Conservation (phyloP, 2,329 filamentous ascomycete genomes). For the Fusarium sulawesiense region DNA sequence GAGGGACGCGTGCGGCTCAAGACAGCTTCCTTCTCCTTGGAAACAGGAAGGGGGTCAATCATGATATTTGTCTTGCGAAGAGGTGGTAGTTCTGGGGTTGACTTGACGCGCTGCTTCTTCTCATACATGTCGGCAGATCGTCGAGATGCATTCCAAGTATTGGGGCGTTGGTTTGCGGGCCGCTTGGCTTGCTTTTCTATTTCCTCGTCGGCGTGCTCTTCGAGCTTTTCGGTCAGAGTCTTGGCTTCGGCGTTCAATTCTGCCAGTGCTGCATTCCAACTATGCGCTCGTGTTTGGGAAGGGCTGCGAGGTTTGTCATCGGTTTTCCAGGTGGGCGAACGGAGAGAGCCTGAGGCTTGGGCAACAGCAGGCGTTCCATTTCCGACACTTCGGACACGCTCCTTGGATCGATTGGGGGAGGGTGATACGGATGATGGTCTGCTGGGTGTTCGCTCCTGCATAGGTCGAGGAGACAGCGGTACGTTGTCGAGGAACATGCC, state of each 20-base stretch:
- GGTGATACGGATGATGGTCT: slow-evolving; percentile 64
- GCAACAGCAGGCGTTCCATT: slow-evolving; percentile 72
- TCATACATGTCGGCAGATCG: slow-evolving; percentile 52
- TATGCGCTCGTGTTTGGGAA: slow-evolving; percentile 70
- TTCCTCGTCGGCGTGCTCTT: slow-evolving; percentile 77
- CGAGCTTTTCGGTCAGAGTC: slow-evolving; percentile 81
- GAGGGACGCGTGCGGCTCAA: slow-evolving; percentile 83
- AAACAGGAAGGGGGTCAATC: slow-evolving; percentile 85
- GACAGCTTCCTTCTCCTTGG: slow-evolving; percentile 87
- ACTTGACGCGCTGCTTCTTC: slow-evolving; percentile 68
- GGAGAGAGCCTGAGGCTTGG: slow-evolving; percentile 68
- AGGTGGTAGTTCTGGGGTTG: slow-evolving; percentile 75
- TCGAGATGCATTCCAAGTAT: slow-evolving; percentile 54
- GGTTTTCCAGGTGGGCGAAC: slow-evolving; percentile 66
- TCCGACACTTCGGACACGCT: slow-evolving; percentile 66
- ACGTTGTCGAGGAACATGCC: slow-evolving; percentile 85
- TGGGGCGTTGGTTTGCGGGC: slow-evolving; percentile 51
- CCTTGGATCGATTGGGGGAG: slow-evolving; percentile 65
- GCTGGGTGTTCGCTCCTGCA: slow-evolving; percentile 65
- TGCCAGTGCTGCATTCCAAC: slow-evolving; percentile 78
- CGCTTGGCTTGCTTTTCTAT: slow-evolving; percentile 53
- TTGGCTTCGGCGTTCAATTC: slow-evolving; percentile 79
- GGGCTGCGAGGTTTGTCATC: slow-evolving; percentile 58
- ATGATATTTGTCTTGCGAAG: slow-evolving; percentile 80
- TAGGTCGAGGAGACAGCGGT: slow-evolving; percentile 79